These are phyloP conservation scores for Xylariaceae sp. DNA, from an alignment of 2,329 filamentous ascomycete genomes.

Conservation along the genomic window DNA sequence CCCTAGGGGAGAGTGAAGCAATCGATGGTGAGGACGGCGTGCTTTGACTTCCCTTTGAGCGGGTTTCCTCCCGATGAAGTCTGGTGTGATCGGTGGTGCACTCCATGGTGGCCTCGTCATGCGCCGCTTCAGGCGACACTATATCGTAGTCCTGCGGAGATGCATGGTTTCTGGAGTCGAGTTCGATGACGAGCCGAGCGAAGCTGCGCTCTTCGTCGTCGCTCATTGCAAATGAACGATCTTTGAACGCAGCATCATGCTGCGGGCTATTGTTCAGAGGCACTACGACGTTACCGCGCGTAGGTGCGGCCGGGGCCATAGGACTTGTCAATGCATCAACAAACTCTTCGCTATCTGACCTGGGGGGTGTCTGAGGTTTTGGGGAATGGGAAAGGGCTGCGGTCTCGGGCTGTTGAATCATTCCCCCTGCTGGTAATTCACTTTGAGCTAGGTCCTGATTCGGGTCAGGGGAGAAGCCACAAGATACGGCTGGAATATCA, in stretches of 20 bases:
- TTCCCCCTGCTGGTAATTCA: not conserved
- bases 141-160: constrained; percentile 26
- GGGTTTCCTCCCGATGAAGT: constrained; percentile 5
- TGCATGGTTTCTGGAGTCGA: constrained; percentile 42
- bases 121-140: constrained; percentile 31
- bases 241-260: constrained; percentile 12
- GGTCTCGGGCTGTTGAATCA: constrained; percentile 15
- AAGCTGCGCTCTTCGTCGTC: constrained; percentile 45
- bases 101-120: constrained; percentile 15
- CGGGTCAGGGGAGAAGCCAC: not conserved
- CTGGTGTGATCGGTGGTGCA: constrained; percentile 26
- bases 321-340: constrained; percentile 49
- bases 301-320: constrained; percentile 29
- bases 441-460: not conserved
- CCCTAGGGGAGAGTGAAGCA: constrained; percentile 18
- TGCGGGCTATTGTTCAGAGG: constrained; percentile 1
- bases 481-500: not conserved
- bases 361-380: constrained; percentile 37
- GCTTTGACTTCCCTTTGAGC: constrained; percentile 3
- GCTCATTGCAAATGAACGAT: constrained; percentile 34
- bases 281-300: constrained; percentile 21
- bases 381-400: constrained; percentile 17
- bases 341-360: constrained; percentile 44
- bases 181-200: constrained; percentile 46
- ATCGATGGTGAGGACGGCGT: constrained; percentile 11